These are phyloP conservation scores for Chamaecyparis obtusa DNA, from an alignment of 75 land plant genomes.

Conservation along the genomic window DNA sequence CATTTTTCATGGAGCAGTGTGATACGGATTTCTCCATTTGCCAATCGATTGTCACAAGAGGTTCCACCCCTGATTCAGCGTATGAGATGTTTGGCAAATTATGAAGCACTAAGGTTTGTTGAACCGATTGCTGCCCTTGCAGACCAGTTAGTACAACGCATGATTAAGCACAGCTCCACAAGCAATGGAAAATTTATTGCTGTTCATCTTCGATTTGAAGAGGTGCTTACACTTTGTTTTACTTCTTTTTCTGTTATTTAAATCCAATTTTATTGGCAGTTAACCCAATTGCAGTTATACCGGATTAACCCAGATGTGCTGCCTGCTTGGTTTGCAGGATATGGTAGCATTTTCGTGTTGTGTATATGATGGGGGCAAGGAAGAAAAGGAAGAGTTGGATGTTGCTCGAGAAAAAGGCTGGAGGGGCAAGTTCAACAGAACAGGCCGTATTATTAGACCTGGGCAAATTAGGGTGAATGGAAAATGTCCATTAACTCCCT, in stretches of 20 bases:
- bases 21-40: constrained; percentile 93
- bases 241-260: neutral
- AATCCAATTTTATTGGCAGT: neutral
- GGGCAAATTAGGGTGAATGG: constrained; percentile 81
- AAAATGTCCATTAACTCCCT: constrained; percentile 93
- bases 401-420: constrained; percentile 92
- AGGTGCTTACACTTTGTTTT: constrained; percentile 41
- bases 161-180: constrained; percentile 68
- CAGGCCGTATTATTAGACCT: constrained; percentile 85
- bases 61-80: constrained; percentile 76
- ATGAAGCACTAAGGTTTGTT: constrained; percentile 87
- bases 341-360: constrained; percentile 99
- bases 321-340: neutral
- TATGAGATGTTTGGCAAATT: constrained; percentile 93
- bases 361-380: constrained; percentile 82
- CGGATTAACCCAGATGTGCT: neutral
- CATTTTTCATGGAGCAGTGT: constrained; percentile 40
- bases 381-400: constrained; percentile 69
- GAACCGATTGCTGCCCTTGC: constrained; percentile 62
- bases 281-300: neutral
- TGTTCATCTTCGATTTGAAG: constrained; percentile 98
- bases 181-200: constrained; percentile 87
- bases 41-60: constrained; percentile 90
- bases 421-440: constrained; percentile 93
- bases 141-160: constrained; percentile 65